A percentile compares a stretch with the other conserved stretches of the same genome.
Evolutionary conservation across 1,139 yeast genomes (phyloP).

Genomic region (Kurtzmaniella quercitrusa): DNA sequence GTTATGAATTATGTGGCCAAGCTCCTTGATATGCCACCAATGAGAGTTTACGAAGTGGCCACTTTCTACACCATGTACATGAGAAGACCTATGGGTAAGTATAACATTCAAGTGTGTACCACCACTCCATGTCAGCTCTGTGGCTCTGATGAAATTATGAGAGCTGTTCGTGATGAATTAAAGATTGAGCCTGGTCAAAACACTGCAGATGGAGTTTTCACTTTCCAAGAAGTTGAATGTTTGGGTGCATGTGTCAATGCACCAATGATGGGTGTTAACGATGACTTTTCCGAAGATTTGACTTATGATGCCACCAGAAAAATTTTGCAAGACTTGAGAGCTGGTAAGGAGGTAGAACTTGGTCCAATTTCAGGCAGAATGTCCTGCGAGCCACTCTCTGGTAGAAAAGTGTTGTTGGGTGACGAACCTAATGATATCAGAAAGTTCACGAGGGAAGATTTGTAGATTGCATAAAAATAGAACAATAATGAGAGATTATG

Average conservation of each 20-base stretch:
- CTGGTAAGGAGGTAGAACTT: conserved; percentile 54
- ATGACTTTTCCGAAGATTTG: conserved; percentile 80
- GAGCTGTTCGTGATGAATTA: conserved; percentile 60
- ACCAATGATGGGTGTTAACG: conserved; percentile 84
- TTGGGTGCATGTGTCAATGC: conserved; percentile 92
- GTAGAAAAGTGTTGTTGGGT: conserved; percentile 59
- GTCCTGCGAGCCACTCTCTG: conserved; percentile 75
- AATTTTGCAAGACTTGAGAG: conserved; percentile 60
- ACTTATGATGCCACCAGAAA: conserved; percentile 63
- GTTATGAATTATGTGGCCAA: conserved; percentile 94
- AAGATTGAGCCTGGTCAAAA: conserved; percentile 76
- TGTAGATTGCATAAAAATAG: conserved; percentile 13
- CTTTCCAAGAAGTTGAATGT: conserved; percentile 87
- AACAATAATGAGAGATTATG: background rate
- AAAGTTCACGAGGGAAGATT: conserved; percentile 38
- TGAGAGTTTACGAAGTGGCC: conserved; percentile 94
- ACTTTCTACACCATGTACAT: conserved; percentile 92
- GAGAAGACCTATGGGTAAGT: conserved; percentile 84
- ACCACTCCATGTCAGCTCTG: conserved; percentile 90
- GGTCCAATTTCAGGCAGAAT: conserved; percentile 74
- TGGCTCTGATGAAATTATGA: conserved; percentile 75
- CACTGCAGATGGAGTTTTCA: conserved; percentile 71
- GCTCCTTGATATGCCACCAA: conserved; percentile 84
- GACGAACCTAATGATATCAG: conserved; percentile 68
- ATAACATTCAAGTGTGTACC: conserved; percentile 81